phyloP scores from a whole-genome alignment of 805 yeast genomes.

The Kodamaea leandrae region DNA sequence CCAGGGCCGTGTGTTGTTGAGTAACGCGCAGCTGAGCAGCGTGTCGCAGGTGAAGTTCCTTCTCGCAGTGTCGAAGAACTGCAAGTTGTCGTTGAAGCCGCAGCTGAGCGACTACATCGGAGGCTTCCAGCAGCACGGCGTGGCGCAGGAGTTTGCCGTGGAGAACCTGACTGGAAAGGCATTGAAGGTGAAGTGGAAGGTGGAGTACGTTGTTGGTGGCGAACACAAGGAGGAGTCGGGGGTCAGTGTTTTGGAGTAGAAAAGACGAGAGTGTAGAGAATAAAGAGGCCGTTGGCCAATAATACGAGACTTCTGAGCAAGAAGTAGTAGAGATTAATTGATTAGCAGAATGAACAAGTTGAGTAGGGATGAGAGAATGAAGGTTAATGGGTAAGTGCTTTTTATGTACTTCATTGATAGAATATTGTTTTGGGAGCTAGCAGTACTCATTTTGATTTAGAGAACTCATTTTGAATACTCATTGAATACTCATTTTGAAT shows the following conservation, averaged over 20 bases:
- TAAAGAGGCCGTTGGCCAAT: no score
- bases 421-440: no score
- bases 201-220: conserved; percentile 52
- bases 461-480: no score
- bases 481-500: no score
- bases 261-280: no score
- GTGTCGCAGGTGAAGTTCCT: conserved; percentile 55
- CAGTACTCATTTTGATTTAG: no score
- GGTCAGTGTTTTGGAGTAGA: conserved; percentile 31
- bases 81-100: conserved; percentile 56
- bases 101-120: conserved; percentile 57
- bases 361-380: no score
- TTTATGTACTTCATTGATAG: no score
- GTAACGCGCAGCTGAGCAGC: conserved; percentile 47
- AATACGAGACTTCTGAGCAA: no score
- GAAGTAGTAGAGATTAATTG: background rate
- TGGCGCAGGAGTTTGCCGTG: conserved; percentile 50
- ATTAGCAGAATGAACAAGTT: no score
- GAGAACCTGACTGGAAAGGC: conserved; percentile 34
- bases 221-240: conserved; percentile 55
- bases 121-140: conserved; percentile 46
- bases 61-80: conserved; percentile 68
- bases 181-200: conserved; percentile 75
- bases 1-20: conserved; percentile 47
- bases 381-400: no score